A percentile compares a stretch with the other conserved stretches of the same genome.
phyloP scores from a whole-genome alignment of 2,329 filamentous ascomycete species.

The Cordyceps pruinosa region DNA sequence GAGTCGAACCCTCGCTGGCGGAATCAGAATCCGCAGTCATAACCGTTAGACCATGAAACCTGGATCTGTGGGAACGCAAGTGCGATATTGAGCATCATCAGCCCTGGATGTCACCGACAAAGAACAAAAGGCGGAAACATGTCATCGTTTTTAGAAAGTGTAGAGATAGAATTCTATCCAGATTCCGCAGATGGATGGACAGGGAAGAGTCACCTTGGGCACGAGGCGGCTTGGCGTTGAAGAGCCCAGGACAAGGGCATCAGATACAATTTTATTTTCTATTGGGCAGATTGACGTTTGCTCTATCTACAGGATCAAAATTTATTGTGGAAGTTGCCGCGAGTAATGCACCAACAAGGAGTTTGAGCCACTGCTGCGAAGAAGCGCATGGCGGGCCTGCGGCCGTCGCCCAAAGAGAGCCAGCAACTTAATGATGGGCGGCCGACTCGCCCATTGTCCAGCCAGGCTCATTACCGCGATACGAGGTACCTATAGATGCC shows the following conservation, averaged over 20 bases:
- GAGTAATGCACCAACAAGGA: too few species aligned
- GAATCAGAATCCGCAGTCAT: slow-evolving; percentile 15
- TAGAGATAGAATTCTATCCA: neutral
- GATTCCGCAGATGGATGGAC: neutral
- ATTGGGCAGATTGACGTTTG: too few species aligned
- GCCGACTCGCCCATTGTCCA: neutral
- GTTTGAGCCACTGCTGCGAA: too few species aligned
- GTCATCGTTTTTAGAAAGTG: too few species aligned
- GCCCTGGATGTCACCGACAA: slow-evolving; percentile 29
- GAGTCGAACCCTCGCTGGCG: slow-evolving; percentile 14
- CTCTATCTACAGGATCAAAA: too few species aligned
- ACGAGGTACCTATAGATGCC: neutral
- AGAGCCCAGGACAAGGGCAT: too few species aligned
- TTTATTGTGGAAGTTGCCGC: too few species aligned
- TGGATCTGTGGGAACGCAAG: neutral
- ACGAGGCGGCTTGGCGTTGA: too few species aligned
- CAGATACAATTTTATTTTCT: too few species aligned
- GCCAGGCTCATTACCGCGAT: neutral
- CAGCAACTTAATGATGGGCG: neutral
- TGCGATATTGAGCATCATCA: slow-evolving; percentile 20
- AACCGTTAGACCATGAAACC: slow-evolving; percentile 14
- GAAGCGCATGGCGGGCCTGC: neutral
- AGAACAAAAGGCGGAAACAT: neutral
- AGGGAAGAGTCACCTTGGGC: too few species aligned
- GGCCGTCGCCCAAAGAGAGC: neutral